Percentiles rank a stretch among this genome's conserved stretches.
Conservation (phyloP, 805 yeast species). For the Lachancea meyersii region DNA sequence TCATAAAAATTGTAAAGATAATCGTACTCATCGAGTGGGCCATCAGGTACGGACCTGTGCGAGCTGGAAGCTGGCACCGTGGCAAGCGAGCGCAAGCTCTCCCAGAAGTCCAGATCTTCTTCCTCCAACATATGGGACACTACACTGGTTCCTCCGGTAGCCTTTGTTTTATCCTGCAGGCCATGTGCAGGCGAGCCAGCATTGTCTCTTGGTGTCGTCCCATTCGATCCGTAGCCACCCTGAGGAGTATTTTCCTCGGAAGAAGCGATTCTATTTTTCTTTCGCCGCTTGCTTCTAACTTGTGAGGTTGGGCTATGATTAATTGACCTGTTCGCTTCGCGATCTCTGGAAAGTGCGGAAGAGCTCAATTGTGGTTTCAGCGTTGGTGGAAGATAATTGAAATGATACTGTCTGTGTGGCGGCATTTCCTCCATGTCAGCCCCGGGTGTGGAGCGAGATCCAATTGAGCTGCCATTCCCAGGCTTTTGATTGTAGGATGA, state of each 20-base stretch:
- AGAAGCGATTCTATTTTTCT: constrained; percentile 6
- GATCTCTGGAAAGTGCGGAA: constrained; percentile 43
- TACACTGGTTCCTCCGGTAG: constrained; percentile 7
- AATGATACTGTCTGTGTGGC: constrained; percentile 58
- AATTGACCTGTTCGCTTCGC: constrained; percentile 41
- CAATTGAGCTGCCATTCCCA: constrained; percentile 15
- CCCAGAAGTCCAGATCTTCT: constrained; percentile 68
- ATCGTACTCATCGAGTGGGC: constrained; percentile 13
- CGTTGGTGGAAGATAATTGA: constrained; percentile 68
- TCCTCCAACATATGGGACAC: constrained; percentile 37
- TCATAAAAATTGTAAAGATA: constrained; percentile 16
- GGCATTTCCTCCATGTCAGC: constrained; percentile 40
- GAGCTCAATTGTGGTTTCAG: constrained; percentile 66
- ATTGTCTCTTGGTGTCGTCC: constrained; percentile 15
- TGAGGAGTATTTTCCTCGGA: constrained; percentile 7
- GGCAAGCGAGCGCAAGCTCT: constrained; percentile 53
- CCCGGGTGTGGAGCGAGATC: constrained; percentile 20
- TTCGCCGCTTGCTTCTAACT: constrained; percentile 12
- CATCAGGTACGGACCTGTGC: constrained; percentile 7
- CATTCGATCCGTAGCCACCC: constrained; percentile 9
- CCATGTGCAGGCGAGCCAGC: constrained; percentile 7
- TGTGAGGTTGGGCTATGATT: constrained; percentile 29
- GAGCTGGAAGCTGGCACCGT: constrained; percentile 23
- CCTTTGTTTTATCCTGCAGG: background rate
- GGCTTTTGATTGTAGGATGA: constrained; percentile 9